Evolutionary conservation across 163 green algal genomes (phyloP).

Genomic region (Dunaliella salina): DNA sequence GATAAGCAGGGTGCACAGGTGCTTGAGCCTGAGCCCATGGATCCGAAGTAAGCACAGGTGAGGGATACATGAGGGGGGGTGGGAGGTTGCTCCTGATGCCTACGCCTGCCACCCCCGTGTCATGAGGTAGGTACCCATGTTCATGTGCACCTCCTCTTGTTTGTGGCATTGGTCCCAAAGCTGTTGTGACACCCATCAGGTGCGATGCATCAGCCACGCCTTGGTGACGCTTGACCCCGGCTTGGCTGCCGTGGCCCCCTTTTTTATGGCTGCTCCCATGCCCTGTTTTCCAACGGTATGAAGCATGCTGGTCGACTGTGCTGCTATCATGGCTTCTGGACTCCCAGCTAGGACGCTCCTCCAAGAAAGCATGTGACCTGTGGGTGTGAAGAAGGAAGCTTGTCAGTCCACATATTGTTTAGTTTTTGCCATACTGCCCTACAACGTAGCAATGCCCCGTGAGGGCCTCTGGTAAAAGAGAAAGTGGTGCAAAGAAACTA

Average conservation of each 20-base stretch:
- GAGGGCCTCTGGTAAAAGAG: too few species aligned
- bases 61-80: not conserved
- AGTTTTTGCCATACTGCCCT: not conserved
- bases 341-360: not conserved
- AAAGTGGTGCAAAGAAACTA: not conserved
- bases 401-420: not conserved
- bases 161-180: not conserved
- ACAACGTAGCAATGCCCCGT: too few species aligned
- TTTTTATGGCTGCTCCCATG: not conserved
- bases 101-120: not conserved
- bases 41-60: not conserved
- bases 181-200: too few species aligned
- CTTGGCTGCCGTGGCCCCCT: not conserved
- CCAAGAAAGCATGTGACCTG: not conserved
- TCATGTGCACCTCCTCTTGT: too few species aligned
- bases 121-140: not conserved
- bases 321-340: not conserved
- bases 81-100: not conserved
- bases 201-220: too few species aligned
- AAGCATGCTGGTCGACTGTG: not conserved
- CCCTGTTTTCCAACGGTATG: not conserved
- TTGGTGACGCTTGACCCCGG: not conserved
- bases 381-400: too few species aligned
- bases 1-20: not conserved
- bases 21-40: not conserved